These are phyloP conservation scores for Penicillium longicatenatum DNA, from an alignment of 495 filamentous ascomycete genomes.

Conservation along the genomic window DNA sequence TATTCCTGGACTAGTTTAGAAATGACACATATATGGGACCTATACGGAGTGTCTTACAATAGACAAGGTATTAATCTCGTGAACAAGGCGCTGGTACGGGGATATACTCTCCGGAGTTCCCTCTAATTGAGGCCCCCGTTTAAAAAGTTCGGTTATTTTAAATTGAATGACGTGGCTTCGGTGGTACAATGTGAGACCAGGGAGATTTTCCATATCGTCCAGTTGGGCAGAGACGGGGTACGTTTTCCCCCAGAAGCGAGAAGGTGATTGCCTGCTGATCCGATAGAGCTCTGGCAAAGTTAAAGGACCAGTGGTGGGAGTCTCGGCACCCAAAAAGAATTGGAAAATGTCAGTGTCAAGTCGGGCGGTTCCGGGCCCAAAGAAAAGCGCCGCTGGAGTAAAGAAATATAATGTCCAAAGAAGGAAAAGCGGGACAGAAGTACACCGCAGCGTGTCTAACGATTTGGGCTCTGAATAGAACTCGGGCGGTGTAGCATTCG, in stretches of 20 bases:
- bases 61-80: constrained; percentile 26
- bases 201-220: constrained; percentile 38
- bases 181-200: constrained; percentile 31
- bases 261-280: constrained; percentile 35
- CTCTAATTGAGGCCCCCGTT: constrained; percentile 10
- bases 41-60: constrained; percentile 17
- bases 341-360: constrained; percentile 32
- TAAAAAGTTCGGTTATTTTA: constrained; percentile 31
- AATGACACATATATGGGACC: not conserved
- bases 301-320: constrained; percentile 8
- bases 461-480: not conserved
- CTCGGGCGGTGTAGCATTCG: not conserved
- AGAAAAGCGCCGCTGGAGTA: constrained; percentile 31
- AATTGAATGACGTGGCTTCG: constrained; percentile 34
- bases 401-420: constrained; percentile 40
- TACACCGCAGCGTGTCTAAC: constrained; percentile 19
- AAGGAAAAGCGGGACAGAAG: constrained; percentile 35
- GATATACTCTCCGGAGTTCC: constrained; percentile 1
- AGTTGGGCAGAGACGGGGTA: constrained; percentile 35
- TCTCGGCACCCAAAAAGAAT: constrained; percentile 28
- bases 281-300: constrained; percentile 30
- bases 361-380: constrained; percentile 18
- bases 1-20: constrained; percentile 26
- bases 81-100: constrained; percentile 18
- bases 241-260: constrained; percentile 35